Evolutionary conservation across 129 eudicot genomes (phyloP).

Genomic region (Helichrysum umbraculigerum): DNA sequence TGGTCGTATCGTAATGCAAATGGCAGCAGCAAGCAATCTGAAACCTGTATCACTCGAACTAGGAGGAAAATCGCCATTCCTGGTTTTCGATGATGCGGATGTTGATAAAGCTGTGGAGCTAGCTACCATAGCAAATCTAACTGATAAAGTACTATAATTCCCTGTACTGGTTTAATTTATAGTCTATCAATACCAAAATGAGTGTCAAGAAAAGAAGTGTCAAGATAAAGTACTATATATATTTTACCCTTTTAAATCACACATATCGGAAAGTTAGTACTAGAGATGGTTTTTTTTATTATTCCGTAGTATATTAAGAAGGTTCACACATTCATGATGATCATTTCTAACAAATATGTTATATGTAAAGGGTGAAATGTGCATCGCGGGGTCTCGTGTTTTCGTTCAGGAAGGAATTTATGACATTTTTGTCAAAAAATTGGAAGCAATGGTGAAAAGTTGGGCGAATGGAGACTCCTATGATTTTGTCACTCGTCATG

Average conservation of each 20-base stretch:
- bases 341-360: background rate
- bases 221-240: too few relatives aligned
- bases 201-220: too few relatives aligned
- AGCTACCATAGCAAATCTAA: constrained; percentile 45
- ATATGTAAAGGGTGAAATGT: constrained; percentile 63
- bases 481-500: constrained; percentile 65
- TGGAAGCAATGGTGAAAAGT: constrained; percentile 43
- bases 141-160: constrained; percentile 43
- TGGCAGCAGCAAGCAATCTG: constrained; percentile 76
- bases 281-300: too few relatives aligned
- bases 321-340: too few relatives aligned
- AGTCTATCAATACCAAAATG: too few relatives aligned
- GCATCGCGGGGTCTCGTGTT: constrained; percentile 67
- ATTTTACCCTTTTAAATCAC: too few relatives aligned
- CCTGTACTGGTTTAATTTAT: too few relatives aligned
- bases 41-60: constrained; percentile 74
- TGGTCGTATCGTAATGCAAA: constrained; percentile 65
- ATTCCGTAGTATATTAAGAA: background rate
- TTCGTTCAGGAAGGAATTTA: constrained; percentile 81
- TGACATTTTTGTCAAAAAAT: constrained; percentile 42
- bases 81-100: constrained; percentile 76
- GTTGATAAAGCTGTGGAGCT: constrained; percentile 55
- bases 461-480: constrained; percentile 78
- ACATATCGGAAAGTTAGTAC: too few relatives aligned
- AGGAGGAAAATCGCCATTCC: constrained; percentile 78